Base-by-base conservation (phyloP, 768 basidiomycete genomes). In the Rhizopogon vinicolor region DNA sequence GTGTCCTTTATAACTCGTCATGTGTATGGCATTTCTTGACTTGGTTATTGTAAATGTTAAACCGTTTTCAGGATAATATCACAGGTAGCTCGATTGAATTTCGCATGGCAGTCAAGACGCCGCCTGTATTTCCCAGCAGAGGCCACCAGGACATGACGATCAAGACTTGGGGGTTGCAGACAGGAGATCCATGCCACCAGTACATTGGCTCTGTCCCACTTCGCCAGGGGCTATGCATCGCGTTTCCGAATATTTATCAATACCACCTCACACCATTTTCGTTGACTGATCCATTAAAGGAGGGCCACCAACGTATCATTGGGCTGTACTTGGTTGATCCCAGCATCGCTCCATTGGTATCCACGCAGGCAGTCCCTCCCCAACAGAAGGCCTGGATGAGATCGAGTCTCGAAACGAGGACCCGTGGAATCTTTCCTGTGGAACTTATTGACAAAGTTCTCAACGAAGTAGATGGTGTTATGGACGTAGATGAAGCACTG, bases 211-310 rank as follows among this genome's bases (percentile, higher is more conserved):
- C 69, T 18, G 68, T 75, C 13, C 66, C 70, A 2, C 65, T 80
- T 18, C 64, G 57, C 1, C 48, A 60, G 14, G 76, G 75, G 6
- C 65, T 79, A 35, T 70, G 67, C 37, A 60, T 83, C 40, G 74
- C 74, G 40, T 83, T 80, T 57, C 83, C 83, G 14, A 84, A 84
- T 63, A 76, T 82, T 41, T 83, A 81, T 65, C 83, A 84, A 60
- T 71, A 80, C 53, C 63, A 65, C 8, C 68, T 75, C 35, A 68
- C 75, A 0, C 59, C 73, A 1, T 75, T 80, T 51, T 51, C 63
- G 8, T 73, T 82, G 9, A 57, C 59, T 5, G 77, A 84, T 63
- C 63, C 70, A 0, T 60, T 68, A 6, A 72, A 69, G 52, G 68
- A 71, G 9, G 83, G 82, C 1, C 72, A 72, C 44, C 65, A 78